Base-by-base conservation (phyloP, 78 protist genomes). In the Dictyostelium purpureum region DNA sequence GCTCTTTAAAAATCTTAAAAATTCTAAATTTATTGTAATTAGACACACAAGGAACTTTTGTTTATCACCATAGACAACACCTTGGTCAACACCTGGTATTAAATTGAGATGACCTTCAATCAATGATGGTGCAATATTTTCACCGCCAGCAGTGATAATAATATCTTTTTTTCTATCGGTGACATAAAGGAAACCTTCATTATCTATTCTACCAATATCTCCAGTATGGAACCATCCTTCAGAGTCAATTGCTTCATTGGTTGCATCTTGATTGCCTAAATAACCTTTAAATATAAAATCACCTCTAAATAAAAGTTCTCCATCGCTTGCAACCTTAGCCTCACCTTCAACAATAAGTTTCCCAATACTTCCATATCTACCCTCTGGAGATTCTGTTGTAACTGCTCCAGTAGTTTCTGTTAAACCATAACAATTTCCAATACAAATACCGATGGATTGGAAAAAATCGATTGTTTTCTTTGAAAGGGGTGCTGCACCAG, bases 71-170 rank as follows among this genome's bases (percentile, higher is more conserved):
- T 93, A 42, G 2, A 91, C 57, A 75, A 96, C 83, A 2, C 42
- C 79, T 33, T 90, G 81, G 37, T 88, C 77, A 42, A 91, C 56
- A 52, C 73, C 66, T 24, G 77, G 89, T 28, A 73, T 63, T 26
- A 74, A 70, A 65, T 69, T 45, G 49, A 96, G 45, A 21, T 9
- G 16, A 76, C 88, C 88, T 74, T 97, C 99, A 47, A 96, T 63
- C 31, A 93, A 94, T 19, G 96, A 67, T 1, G 99, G 99, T 4
- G 99, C 93, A 1, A 97, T 78, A 43, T 97, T 97, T 59, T 97
- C 99, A 38, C 99, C 99, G 11, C 99, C 99, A 1, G 99, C 99
- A 10, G 96, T 92, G 74, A 97, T 97, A 67, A 97, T 94, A 21
- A 97, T 35, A 78, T 97, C 98, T 88, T 97, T 97, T 79, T 77